A percentile compares a stretch with the other conserved stretches of the same genome.
Evolutionary conservation across 176 grass and related monocot genomes (phyloP).

Genomic region (Areca catechu): DNA sequence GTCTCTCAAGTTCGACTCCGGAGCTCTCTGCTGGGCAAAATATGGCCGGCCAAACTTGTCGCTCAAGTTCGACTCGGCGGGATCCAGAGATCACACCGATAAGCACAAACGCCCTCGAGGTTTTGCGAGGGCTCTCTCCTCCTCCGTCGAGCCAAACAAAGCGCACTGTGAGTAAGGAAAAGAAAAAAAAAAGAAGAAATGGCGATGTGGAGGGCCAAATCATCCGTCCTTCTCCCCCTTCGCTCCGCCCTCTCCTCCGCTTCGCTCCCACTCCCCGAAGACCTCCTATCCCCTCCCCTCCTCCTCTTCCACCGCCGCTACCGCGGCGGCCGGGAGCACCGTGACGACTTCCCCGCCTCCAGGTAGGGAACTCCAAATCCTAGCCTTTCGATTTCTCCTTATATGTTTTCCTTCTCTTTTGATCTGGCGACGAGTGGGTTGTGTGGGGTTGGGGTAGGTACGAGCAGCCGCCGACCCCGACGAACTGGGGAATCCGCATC

Average conservation of each 20-base stretch:
- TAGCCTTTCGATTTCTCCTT: neutral
- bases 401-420: neutral
- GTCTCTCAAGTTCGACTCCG: no score
- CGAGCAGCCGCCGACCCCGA: constrained; percentile 34
- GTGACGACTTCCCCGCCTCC: constrained; percentile 32
- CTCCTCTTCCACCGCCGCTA: constrained; percentile 17
- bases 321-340: constrained; percentile 22
- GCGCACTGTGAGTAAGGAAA: neutral
- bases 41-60: no score
- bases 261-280: neutral
- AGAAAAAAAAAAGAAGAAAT: neutral
- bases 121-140: no score
- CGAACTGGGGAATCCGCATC: constrained; percentile 93
- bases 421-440: neutral
- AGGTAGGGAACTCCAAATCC: constrained; percentile 11
- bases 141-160: neutral
- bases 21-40: no score
- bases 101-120: no score
- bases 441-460: constrained; percentile 16
- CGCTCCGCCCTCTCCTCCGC: constrained; percentile 21
- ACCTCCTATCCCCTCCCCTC: neutral
- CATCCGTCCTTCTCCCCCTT: neutral
- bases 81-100: no score
- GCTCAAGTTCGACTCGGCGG: no score
- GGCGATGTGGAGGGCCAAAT: constrained; percentile 4